Conservation (phyloP, 306 rosid genomes). For the Gleditsia sinensis region DNA sequence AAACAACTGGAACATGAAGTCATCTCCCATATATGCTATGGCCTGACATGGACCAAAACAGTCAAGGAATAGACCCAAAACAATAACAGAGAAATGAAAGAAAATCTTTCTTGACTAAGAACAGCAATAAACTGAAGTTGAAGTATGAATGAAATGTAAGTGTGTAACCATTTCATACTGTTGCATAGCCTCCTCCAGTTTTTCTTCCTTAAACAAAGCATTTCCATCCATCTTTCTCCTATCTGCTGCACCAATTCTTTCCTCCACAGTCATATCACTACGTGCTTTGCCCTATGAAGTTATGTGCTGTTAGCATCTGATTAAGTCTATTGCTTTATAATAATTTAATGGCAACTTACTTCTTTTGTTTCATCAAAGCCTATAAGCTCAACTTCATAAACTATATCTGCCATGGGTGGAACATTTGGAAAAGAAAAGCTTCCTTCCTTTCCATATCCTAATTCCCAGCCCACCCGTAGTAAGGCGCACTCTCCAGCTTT, state of each 20-base stretch:
- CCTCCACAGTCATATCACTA: conserved; percentile 95
- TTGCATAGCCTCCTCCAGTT: conserved; percentile 97
- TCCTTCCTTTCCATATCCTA: conserved; percentile 92
- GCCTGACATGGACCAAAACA: conserved; percentile 59
- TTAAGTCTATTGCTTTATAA: conserved; percentile 15
- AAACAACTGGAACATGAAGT: conserved; percentile 95
- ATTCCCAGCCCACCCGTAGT: conserved; percentile 89
- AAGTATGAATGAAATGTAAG: conserved; percentile 44
- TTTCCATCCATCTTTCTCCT: conserved; percentile 94
- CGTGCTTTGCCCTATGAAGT: conserved; percentile 81
- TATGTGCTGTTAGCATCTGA: conserved; percentile 39
- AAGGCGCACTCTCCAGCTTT: conserved; percentile 84
- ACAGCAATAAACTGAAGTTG: background rate
- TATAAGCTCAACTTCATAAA: conserved; percentile 90
- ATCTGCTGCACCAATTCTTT: conserved; percentile 89
- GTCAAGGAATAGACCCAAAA: conserved; percentile 25
- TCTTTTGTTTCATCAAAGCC: conserved; percentile 93
- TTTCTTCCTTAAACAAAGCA: conserved; percentile 78
- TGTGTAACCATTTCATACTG: conserved; percentile 91
- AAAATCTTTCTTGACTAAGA: conserved; percentile 14
- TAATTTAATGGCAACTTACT: conserved; percentile 46
- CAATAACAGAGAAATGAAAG: background rate
- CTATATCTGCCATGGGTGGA: conserved; percentile 90
- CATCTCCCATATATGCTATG: conserved; percentile 92
- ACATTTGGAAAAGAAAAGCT: conserved; percentile 92